Conservation (phyloP, 2,329 filamentous ascomycete species). For the Cordyceps cicadae region DNA sequence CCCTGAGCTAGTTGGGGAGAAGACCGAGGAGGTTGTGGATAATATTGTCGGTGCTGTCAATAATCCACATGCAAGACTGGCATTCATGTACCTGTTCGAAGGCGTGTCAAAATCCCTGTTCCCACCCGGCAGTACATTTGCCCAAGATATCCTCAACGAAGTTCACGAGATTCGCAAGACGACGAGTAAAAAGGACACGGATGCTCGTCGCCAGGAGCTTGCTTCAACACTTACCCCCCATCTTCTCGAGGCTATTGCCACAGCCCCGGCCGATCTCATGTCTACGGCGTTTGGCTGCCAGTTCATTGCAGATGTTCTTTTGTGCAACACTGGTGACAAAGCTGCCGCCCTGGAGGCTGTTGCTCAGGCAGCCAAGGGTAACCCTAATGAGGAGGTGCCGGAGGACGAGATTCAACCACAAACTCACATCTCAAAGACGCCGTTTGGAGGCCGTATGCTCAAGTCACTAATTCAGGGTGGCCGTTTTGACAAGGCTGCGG, state of each 20-base stretch:
- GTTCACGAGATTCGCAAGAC: conserved; percentile 69
- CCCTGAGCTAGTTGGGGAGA: conserved; percentile 72
- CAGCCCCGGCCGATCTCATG: conserved; percentile 59
- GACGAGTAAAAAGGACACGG: conserved; percentile 89
- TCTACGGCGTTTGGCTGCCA: conserved; percentile 78
- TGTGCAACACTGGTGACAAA: conserved; percentile 70
- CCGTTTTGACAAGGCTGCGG: conserved; percentile 67
- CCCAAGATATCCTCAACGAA: conserved; percentile 65
- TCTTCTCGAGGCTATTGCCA: conserved; percentile 64
- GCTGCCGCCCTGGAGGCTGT: conserved; percentile 62
- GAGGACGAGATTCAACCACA: conserved; percentile 33
- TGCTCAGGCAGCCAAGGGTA: conserved; percentile 52
- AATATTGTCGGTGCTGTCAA: conserved; percentile 58
- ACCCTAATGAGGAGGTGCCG: conserved; percentile 36
- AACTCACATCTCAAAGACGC: conserved; percentile 51
- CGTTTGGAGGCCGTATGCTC: conserved; percentile 70
- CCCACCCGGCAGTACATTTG: conserved; percentile 52
- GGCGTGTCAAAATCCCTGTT: conserved; percentile 54
- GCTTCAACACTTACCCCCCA: conserved; percentile 64
- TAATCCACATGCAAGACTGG: conserved; percentile 54
- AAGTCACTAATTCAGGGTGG: conserved; percentile 88
- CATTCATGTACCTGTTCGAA: conserved; percentile 77
- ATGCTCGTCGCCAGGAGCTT: conserved; percentile 66
- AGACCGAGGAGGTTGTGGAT: conserved; percentile 51
- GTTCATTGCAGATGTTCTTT: conserved; percentile 72